phyloP scores from a whole-genome alignment of 768 basidiomycete species.

The Symmetrospora coprosmae region DNA sequence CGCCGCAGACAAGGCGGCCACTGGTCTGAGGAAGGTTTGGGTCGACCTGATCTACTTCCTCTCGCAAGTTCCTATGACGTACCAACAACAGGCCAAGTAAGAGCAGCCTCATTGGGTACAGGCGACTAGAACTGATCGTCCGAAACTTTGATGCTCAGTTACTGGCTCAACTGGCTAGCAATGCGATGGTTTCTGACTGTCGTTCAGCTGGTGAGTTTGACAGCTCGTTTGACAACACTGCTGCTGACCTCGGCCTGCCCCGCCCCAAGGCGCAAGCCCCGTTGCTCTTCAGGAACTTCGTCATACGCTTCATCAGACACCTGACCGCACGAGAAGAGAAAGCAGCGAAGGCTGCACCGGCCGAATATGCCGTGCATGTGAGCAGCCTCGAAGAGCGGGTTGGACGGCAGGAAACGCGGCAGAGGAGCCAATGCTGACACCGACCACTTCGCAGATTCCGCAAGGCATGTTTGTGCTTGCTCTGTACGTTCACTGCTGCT shows the following conservation, averaged over 20 bases:
- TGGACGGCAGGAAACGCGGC: too few species aligned
- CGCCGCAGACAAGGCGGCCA: neutral
- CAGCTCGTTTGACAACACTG: too few species aligned
- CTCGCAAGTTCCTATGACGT: neutral
- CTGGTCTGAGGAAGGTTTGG: neutral
- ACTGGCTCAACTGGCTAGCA: constrained; percentile 22
- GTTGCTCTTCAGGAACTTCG: neutral
- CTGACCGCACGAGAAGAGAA: neutral
- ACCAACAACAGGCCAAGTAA: constrained; percentile 9
- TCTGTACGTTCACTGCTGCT: neutral
- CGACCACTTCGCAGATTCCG: neutral
- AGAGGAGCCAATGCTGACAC: neutral
- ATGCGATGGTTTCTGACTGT: constrained; percentile 7
- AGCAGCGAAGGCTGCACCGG: neutral
- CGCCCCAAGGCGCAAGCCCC: neutral
- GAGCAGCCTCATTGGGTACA: too few species aligned
- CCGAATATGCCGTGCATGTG: constrained; percentile 1
- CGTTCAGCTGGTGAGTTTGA: constrained; percentile 1
- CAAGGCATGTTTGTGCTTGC: neutral
- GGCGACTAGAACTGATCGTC: too few species aligned
- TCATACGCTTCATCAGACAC: neutral
- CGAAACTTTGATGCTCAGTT: neutral
- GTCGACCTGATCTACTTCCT: constrained; percentile 6
- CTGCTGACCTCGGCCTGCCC: too few species aligned
- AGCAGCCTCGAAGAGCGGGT: too few species aligned